Evolutionary conservation across 805 yeast genomes (phyloP).

Genomic region (Citeromyces nyonsensis): DNA sequence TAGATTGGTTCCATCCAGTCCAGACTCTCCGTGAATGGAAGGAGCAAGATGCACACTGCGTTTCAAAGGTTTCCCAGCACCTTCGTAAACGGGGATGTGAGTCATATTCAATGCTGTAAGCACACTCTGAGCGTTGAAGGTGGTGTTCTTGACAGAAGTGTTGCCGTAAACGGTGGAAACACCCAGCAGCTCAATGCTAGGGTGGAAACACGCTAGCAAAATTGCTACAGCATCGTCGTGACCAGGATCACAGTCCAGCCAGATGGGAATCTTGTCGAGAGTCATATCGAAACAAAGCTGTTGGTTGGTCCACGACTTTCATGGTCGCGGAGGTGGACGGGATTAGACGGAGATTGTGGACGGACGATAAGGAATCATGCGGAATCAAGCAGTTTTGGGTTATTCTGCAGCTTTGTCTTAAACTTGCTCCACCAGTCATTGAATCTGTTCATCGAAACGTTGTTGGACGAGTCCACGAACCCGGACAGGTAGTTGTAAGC

Average conservation of each 20-base stretch:
- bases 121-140: slow-evolving; percentile 52
- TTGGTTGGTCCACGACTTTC: too few species aligned
- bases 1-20: slow-evolving; percentile 60
- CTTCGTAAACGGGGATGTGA: slow-evolving; percentile 53
- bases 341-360: too few species aligned
- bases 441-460: slow-evolving; percentile 75
- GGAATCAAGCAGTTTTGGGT: slow-evolving; percentile 78
- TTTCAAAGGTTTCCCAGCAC: slow-evolving; percentile 41
- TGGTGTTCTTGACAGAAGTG: slow-evolving; percentile 46
- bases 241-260: slow-evolving; percentile 92
- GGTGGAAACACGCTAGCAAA: slow-evolving; percentile 43
- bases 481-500: slow-evolving; percentile 87
- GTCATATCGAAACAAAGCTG: slow-evolving; percentile 2
- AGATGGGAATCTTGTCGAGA: slow-evolving; percentile 35
- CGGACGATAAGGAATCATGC: too few species aligned
- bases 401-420: slow-evolving; percentile 54
- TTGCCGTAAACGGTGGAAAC: slow-evolving; percentile 70
- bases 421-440: slow-evolving; percentile 96
- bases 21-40: slow-evolving; percentile 58
- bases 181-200: slow-evolving; percentile 43
- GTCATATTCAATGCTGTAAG: slow-evolving; percentile 39
- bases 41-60: slow-evolving; percentile 37
- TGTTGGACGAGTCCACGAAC: slow-evolving; percentile 68
- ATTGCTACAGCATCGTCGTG: slow-evolving; percentile 80
- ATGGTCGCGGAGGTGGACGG: too few species aligned